A percentile compares a stretch with the other conserved stretches of the same genome.
Conservation (phyloP, 306 rosid species). For the Vicia sativa region DNA sequence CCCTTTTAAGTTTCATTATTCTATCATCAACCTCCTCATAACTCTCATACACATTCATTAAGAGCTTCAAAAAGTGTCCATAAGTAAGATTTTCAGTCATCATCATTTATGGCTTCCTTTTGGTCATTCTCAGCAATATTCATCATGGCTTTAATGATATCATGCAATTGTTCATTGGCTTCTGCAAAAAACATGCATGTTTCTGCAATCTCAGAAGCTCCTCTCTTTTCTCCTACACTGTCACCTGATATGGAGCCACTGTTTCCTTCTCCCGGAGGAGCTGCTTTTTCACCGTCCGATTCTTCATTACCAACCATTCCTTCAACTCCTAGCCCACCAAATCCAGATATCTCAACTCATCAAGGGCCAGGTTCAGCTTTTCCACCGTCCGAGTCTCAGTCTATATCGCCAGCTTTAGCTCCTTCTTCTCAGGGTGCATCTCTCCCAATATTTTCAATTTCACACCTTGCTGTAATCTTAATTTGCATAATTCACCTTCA, state of each 20-base stretch:
- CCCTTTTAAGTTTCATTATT: constrained; percentile 39
- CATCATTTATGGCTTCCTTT: constrained; percentile 54
- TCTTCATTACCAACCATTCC: constrained; percentile 53
- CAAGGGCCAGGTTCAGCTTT: neutral
- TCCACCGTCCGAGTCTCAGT: neutral
- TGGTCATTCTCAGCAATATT: constrained; percentile 37
- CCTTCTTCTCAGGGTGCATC: constrained; percentile 44
- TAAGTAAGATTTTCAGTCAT: constrained; percentile 36
- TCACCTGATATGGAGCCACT: constrained; percentile 57
- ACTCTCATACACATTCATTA: constrained; percentile 40
- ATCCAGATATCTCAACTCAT: constrained; percentile 35
- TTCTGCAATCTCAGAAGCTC: constrained; percentile 47
- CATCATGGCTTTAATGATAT: constrained; percentile 33
- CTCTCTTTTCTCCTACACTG: constrained; percentile 40
- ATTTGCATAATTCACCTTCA: constrained; percentile 42
- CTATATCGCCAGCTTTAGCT: neutral
- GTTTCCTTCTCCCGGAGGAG: constrained; percentile 46
- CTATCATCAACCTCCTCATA: too few species aligned
- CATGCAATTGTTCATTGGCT: constrained; percentile 21
- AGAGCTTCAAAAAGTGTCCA: constrained; percentile 15
- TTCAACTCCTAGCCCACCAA: constrained; percentile 56
- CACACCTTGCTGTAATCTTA: constrained; percentile 25
- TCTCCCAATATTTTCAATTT: constrained; percentile 35
- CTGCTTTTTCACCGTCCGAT: constrained; percentile 47
- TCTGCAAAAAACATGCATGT: constrained; percentile 34